Conservation (phyloP, 169 alveolate species). For the Cryptosporidium sp. region DNA sequence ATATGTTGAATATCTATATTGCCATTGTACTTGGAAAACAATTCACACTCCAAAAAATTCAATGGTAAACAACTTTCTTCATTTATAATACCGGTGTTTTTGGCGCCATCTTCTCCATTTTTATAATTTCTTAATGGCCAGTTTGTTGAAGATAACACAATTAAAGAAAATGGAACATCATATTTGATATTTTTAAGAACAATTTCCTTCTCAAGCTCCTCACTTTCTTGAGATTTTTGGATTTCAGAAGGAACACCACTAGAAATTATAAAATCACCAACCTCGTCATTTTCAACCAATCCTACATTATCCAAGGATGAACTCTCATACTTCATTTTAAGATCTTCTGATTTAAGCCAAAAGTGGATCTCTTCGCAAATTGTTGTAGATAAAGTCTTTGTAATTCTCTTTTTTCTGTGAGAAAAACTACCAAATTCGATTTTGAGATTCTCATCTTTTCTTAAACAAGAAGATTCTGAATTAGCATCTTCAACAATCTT, state of each 20-base stretch:
- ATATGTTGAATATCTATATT: slow-evolving; percentile 1
- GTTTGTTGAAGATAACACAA: slow-evolving; percentile 31
- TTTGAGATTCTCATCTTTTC: background rate
- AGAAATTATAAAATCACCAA: background rate
- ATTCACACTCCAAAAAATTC: slow-evolving; percentile 35
- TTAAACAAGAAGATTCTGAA: background rate
- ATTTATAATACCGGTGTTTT: background rate
- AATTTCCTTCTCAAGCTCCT: slow-evolving; percentile 1
- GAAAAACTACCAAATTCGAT: slow-evolving; percentile 2
- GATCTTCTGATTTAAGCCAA: slow-evolving; percentile 58
- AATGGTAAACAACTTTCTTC: background rate
- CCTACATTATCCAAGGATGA: background rate
- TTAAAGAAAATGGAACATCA: slow-evolving; percentile 30
- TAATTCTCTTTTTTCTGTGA: slow-evolving; percentile 5
- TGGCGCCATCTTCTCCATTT: slow-evolving; percentile 5
- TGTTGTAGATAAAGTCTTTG: background rate
- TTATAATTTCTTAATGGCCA: slow-evolving; percentile 21
- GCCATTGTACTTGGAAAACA: slow-evolving; percentile 2
- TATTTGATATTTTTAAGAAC: slow-evolving; percentile 10
- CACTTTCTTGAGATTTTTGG: background rate
- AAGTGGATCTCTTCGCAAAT: slow-evolving; percentile 26
- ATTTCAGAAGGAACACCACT: background rate
- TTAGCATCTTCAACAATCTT: background rate
- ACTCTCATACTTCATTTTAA: background rate
- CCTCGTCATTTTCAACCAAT: background rate